Conservation (phyloP, 1,284 basidiomycete genomes). For the Schizophyllum amplum region DNA sequence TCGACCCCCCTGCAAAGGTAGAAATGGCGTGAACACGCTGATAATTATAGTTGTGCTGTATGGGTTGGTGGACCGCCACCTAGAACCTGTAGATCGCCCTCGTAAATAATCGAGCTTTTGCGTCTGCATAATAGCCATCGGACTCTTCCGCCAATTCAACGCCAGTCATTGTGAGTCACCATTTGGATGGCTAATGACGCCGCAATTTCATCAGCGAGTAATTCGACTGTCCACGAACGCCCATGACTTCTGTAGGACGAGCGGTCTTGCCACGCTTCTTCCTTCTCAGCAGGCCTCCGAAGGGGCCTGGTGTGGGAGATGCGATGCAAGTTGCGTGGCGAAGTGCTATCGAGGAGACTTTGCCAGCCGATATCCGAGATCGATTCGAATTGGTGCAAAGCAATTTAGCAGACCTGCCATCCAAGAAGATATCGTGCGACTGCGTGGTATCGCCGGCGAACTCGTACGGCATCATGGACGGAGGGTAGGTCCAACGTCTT, state of each 20-base stretch:
- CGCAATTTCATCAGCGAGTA: no score
- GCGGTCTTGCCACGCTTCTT: neutral
- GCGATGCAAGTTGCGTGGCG: neutral
- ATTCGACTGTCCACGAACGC: neutral
- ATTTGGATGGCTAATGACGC: no score
- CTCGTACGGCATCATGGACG: neutral
- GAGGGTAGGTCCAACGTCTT: neutral
- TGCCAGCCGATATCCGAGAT: neutral
- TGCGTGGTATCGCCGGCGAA: neutral
- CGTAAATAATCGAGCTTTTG: neutral
- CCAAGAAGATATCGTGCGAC: neutral
- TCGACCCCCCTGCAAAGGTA: slow-evolving; percentile 25
- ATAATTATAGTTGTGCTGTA: slow-evolving; percentile 5
- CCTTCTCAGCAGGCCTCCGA: neutral
- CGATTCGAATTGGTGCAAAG: neutral
- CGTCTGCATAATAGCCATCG: no score
- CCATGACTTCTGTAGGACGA: neutral
- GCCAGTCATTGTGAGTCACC: no score
- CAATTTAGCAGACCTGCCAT: neutral
- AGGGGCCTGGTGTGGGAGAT: neutral
- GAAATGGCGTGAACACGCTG: slow-evolving; percentile 16
- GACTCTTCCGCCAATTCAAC: no score
- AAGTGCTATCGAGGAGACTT: neutral
- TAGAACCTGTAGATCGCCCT: neutral
- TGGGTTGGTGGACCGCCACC: neutral